Evolutionary conservation across 805 yeast genomes (phyloP), one percentile per base, ranked within the genome.

Genomic region (Candida chauliodis): DNA sequence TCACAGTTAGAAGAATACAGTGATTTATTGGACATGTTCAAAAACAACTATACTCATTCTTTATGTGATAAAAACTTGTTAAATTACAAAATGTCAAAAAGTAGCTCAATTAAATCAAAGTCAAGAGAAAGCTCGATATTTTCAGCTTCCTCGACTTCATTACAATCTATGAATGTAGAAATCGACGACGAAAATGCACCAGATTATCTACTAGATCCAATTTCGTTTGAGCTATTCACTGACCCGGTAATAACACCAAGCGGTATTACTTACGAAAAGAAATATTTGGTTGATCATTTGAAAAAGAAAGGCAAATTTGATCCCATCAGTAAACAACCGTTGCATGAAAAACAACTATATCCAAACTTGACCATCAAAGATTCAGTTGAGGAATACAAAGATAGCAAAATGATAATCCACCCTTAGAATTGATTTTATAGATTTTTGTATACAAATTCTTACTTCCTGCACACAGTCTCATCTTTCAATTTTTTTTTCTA

Each of bases 201-300:
- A 1, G 71, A 63, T 18, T 51, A 56, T 34, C 44, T 66, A 18
- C 39, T 62, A 7, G 72, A 67, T 41, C 73, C 73, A 5, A 68
- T 68, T n/a, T 62, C 71, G 8, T 66, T 66, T 49, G 54, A 56
- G 28, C 34, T 68, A 22, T 65, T 66, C 42, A 45, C 44, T 30
- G 73, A 70, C 25, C 76, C 75, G 1, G 75, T 71, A 5, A 52
- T 71, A n/a, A 58, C 69, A 5, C 69, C 69, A 8, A 55, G 69
- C 11, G 75, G 75, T 3, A 61, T 62, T 17, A 55, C 73, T 1
- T 71, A 63, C 40, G 75, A 71, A 42, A 55, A 61, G 34, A 43
- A 69, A 59, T 69, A n/a, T 55, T 47, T 63, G 27, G 42, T 64
- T 27, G 58, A 61, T 40, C 69, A 68, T 50, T 46, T 70, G 39